A percentile compares a stretch with the other conserved stretches of the same genome.
These are phyloP conservation scores for Mortierella alpina DNA, from an alignment of 192 early-diverging fungal species.

Conservation along the genomic window DNA sequence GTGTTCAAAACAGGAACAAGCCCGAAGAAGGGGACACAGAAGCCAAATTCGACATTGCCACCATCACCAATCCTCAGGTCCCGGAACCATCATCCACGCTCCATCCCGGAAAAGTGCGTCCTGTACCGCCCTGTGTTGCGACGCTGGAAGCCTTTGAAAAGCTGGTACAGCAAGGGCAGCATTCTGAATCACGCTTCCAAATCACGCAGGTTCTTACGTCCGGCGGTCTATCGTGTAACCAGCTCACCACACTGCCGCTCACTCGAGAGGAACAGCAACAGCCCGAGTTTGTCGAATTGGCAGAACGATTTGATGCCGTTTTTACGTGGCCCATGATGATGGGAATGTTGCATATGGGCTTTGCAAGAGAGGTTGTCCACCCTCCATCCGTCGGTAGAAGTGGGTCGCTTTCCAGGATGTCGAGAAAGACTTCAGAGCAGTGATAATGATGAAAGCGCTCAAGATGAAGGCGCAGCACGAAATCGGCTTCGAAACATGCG, in stretches of 20 bases:
- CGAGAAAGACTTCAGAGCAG: too few relatives aligned
- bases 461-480: too few relatives aligned
- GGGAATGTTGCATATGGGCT: constrained; percentile 40
- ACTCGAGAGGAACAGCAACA: constrained; percentile 6
- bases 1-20: neutral
- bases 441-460: too few relatives aligned
- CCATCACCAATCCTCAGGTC: neutral
- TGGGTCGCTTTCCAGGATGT: too few relatives aligned
- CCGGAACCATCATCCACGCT: constrained; percentile 8
- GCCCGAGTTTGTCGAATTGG: constrained; percentile 34
- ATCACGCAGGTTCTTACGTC: constrained; percentile 1
- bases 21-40: neutral
- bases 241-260: neutral
- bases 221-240: neutral
- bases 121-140: constrained; percentile 36
- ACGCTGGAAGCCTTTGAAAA: constrained; percentile 21
- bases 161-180: constrained; percentile 18
- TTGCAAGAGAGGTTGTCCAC: constrained; percentile 1
- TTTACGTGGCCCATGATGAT: constrained; percentile 46
- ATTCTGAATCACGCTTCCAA: constrained; percentile 7
- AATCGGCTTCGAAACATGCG: too few relatives aligned
- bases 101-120: constrained; percentile 26
- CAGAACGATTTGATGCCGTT: constrained; percentile 33
- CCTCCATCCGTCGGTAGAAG: too few relatives aligned
- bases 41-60: neutral